These are phyloP conservation scores for Candida hispaniensis DNA, from an alignment of 805 yeast genomes.

Conservation along the genomic window DNA sequence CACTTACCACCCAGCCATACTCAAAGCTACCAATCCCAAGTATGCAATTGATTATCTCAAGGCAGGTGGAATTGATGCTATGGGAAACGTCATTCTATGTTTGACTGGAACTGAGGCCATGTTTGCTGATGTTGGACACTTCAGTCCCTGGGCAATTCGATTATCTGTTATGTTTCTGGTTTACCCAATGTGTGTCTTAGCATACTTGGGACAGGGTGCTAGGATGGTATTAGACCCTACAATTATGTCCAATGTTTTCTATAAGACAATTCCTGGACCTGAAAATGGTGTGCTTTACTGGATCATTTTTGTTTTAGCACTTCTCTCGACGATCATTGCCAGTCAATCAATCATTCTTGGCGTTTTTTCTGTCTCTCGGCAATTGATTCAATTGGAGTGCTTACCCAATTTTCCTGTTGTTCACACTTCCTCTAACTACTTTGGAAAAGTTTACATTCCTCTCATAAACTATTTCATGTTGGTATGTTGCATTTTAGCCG, in stretches of 20 bases:
- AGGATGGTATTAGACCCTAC: slow-evolving; percentile 3
- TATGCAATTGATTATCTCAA: slow-evolving; percentile 39
- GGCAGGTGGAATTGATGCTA: slow-evolving; percentile 30
- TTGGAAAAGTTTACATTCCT: slow-evolving; percentile 46
- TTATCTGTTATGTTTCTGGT: slow-evolving; percentile 37
- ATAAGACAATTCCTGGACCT: slow-evolving; percentile 9
- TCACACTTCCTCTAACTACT: slow-evolving; percentile 36
- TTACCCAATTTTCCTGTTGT: slow-evolving; percentile 41
- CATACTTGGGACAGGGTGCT: slow-evolving; percentile 51
- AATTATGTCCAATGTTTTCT: slow-evolving; percentile 14
- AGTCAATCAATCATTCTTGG: slow-evolving; percentile 50
- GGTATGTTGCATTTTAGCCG: slow-evolving; percentile 40
- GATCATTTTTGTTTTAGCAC: slow-evolving; percentile 38
- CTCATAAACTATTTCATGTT: slow-evolving; percentile 40
- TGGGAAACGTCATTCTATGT: slow-evolving; percentile 44
- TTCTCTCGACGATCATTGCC: slow-evolving; percentile 46
- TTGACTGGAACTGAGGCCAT: slow-evolving; percentile 54
- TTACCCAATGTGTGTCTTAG: slow-evolving; percentile 41
- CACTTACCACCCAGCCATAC: slow-evolving; percentile 32
- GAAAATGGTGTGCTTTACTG: slow-evolving; percentile 10
- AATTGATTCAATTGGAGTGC: slow-evolving; percentile 43
- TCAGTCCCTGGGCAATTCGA: slow-evolving; percentile 41
- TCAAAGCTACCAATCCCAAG: slow-evolving; percentile 41
- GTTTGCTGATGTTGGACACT: slow-evolving; percentile 55
- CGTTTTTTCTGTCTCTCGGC: slow-evolving; percentile 42